Base-by-base conservation (phyloP, 495 filamentous ascomycete genomes). In the Penicillium ucsense region DNA sequence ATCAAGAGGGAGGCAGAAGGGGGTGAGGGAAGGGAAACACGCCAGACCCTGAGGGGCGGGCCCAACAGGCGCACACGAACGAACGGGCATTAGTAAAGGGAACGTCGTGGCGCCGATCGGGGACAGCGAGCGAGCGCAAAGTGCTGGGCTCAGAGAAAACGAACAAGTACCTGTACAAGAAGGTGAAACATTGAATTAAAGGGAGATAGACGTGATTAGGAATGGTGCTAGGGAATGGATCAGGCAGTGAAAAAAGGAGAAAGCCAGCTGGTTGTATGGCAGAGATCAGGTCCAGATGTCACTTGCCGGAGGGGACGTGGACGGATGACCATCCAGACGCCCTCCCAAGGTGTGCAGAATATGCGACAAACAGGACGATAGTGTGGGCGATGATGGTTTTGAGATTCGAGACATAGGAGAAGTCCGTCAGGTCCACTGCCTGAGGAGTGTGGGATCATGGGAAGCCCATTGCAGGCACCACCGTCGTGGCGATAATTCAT, bases 131-230 rank as follows among this genome's bases (percentile, higher is more conserved):
- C 20, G 20, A 20, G 20, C 20, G 20, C 20, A 20, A 20, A 20
- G 20, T 20, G 20, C 20, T 20, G 20, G 20, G 20, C 20, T 20
- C 20, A 20, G 37, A 48, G 49, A 39, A 35, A 37, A 32, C 38
- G 46, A 33, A 10, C 45, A 44, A 31, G 42, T 36, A 44, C 44
- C 51, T 69, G 61, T 67, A 71, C 65, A 71, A 38, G 41, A 56
- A 64, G 60, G 51, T 39, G 52, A 52, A 58, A 55, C 46, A 41
- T 44, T 45, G 52, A 59, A 71, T 69, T 66, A 68, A 71, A 67
- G 56, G 59, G 60, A 54, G 48, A 52, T 70, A 67, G 46, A 35
- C 39, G 52, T 42, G 45, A 53, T 53, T 20, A 53, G 55, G 45
- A 53, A 60, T 53, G 50, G 53, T 47, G 45, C 39, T 31, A 39